Base-by-base conservation (phyloP, 2,329 filamentous ascomycete species). In the Penicillium thymicola region DNA sequence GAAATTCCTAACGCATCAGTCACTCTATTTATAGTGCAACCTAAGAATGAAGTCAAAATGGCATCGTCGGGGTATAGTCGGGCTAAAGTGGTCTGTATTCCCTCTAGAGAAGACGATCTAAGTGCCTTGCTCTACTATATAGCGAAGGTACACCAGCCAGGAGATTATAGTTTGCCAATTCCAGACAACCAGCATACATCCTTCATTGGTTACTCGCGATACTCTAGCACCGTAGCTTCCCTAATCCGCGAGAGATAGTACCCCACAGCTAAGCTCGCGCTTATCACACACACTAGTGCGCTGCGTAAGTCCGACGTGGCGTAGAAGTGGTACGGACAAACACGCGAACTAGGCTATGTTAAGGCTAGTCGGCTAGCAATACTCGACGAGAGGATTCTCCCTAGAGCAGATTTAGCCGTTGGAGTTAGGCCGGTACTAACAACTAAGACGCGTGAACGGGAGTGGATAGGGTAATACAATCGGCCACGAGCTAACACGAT, bases 231-330 rank as follows among this genome's bases (percentile, higher is more conserved):
- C 14, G 47, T 36, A 41, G 47, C 47, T 21, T 50, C 47, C 2
- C 32, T 50, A 9, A 50, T 50, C 25, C 47, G 47, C 14, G 47
- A 50, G 10, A 42, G 47, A 50, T 50, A 36, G 47, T 50, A 50
- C 23, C 47, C 47, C 5, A 50, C 47, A 13, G 36, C 47, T 13
- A 50, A 50, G 13, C 47, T 50, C 5, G 47, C 37, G 18, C 36
- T 50, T n/a, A 50, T 50, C 9, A 50, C 47, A 21, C 47, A 50
- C n/a, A 50, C 36, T 3, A 50, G 47, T 23, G 47, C 47, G 14
- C 14, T 50, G 18, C 37, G 47, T 5, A 50, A 50, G 14, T 41
- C 36, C 0, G 47, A 50, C 5, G 9, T 42, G 2, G 47, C 47
- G 9, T 50, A 36, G 47, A 50, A 16, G 13, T 42, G 36, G 47